Conservation (phyloP, 2,329 filamentous ascomycete genomes). For the Eutypa lata region DNA sequence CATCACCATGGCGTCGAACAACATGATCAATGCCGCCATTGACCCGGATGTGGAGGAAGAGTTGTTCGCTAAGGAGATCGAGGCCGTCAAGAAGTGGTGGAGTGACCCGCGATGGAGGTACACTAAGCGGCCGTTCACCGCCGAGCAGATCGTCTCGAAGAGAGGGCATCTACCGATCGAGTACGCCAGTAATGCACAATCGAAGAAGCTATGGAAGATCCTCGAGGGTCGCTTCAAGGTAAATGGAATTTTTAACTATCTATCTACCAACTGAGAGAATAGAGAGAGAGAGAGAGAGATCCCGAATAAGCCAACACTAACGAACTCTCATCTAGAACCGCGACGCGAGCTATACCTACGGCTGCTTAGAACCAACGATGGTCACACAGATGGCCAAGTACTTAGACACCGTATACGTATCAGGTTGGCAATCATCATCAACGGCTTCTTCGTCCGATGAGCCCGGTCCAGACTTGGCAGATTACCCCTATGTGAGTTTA, state of each 20-base stretch:
- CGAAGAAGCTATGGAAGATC: slow-evolving; percentile 93
- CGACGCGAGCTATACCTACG: slow-evolving; percentile 91
- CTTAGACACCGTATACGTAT: slow-evolving; percentile 97
- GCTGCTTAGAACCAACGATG: slow-evolving; percentile 96
- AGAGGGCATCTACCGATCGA: slow-evolving; percentile 85
- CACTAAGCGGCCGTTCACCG: slow-evolving; percentile 89
- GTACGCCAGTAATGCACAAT: slow-evolving; percentile 83
- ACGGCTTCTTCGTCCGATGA: slow-evolving; percentile 94
- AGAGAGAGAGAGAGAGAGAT: background rate
- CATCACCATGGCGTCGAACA: slow-evolving; percentile 55
- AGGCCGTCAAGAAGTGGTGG: slow-evolving; percentile 93
- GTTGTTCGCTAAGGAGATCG: slow-evolving; percentile 77
- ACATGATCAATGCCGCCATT: slow-evolving; percentile 58
- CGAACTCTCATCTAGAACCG: slow-evolving; percentile 53
- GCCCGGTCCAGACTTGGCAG: slow-evolving; percentile 94
- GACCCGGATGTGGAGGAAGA: slow-evolving; percentile 59
- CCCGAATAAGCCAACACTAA: slow-evolving; percentile 1
- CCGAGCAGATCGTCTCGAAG: slow-evolving; percentile 96
- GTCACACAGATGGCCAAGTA: slow-evolving; percentile 99
- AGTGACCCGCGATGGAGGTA: slow-evolving; percentile 84
- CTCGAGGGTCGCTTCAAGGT: slow-evolving; percentile 85
- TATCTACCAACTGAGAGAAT: too few species aligned
- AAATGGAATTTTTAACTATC: too few species aligned
- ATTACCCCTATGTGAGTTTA: slow-evolving; percentile 80
- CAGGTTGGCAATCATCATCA: slow-evolving; percentile 97